These are phyloP conservation scores for Stevia rebaudiana DNA, from an alignment of 140 eudicot genomes.

Conservation along the genomic window DNA sequence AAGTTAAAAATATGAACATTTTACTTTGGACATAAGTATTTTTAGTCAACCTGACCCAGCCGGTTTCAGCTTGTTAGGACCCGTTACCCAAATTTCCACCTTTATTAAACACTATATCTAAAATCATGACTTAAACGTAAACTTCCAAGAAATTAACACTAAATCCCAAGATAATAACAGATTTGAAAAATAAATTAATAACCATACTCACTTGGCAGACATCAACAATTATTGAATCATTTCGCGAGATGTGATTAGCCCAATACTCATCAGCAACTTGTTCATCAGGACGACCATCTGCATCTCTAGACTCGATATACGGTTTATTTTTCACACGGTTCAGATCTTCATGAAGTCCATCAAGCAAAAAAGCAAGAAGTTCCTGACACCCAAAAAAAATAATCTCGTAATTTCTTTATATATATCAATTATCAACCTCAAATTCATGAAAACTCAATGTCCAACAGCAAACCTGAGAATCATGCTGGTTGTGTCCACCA, in stretches of 20 bases:
- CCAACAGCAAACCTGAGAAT: conserved; percentile 70
- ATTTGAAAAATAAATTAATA: not conserved
- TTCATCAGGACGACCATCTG: conserved; percentile 98
- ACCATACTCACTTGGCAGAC: conserved; percentile 83
- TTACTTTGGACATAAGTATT: not conserved
- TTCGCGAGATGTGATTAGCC: conserved; percentile 96
- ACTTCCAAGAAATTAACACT: not conserved
- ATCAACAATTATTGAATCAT: conserved; percentile 97
- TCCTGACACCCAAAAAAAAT: conserved; percentile 52
- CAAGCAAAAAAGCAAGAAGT: conserved; percentile 91
- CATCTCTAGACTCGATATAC: conserved; percentile 80
- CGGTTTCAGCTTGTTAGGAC: not conserved
- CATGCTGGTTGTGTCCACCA: conserved; percentile 95
- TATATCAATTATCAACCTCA: not conserved
- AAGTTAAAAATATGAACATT: not conserved
- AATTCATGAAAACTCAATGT: not conserved
- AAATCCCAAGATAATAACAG: not conserved
- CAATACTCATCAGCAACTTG: conserved; percentile 98
- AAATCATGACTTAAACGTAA: conserved; percentile 2
- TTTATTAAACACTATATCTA: not conserved
- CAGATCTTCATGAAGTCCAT: conserved; percentile 97
- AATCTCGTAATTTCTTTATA: conserved; percentile 13
- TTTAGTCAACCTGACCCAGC: not conserved
- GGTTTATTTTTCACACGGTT: conserved; percentile 98
- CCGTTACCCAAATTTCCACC: conserved; percentile 11